Evolutionary conservation across 2,329 filamentous ascomycete species (phyloP), one percentile per base, ranked within the genome.

Genomic region (Aspergillus oerlinghausenensis): DNA sequence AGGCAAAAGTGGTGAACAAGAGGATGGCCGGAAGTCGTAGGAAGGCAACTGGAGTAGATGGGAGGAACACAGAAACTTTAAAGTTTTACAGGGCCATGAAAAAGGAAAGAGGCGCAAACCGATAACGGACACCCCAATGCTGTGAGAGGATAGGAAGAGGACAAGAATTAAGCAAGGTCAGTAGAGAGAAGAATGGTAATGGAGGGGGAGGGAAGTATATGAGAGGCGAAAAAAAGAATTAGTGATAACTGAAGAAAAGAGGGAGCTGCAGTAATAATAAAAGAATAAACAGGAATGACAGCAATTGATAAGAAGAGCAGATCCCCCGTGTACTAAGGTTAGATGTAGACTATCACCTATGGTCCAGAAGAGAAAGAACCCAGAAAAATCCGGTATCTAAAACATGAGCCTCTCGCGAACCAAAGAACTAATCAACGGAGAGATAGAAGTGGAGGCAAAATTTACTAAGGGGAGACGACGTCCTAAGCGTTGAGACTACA

Each of bases 281-380:
- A 32, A 32, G 28, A 51, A 29, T 32, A 42, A 59, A 56, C 52
- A 63, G 52, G 55, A 50, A 53, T 55, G 48, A 52, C 43, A 50
- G n/a, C 42, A 45, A 23, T 11, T 45, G 42, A 45, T 45, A 61
- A 57, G 57, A 57, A 7, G 21, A 23, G 42, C 19, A 45, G 42
- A 45, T 45, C 56, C 57, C 59, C 59, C 57, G 52, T 53, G 57
- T 59, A 56, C 51, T 28, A 55, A 59, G 59, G 55, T 52, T 54
- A 47, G 54, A 61, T 55, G 45, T 47, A 7, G 14, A 7, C 32
- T 35, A 35, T 14, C 11, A 6, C 32, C 32, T 35, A 35, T 5
- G 32, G 32, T 38, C 32, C 6, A 38, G 32, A 38, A 3, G 32
- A 38, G 17, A 38, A 21, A 45, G 7, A 9, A 45, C 6, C 8